Evolutionary conservation across 1,139 yeast genomes (phyloP), one percentile per base, ranked within the genome.

Genomic region (Sugiyamaella novakii): DNA sequence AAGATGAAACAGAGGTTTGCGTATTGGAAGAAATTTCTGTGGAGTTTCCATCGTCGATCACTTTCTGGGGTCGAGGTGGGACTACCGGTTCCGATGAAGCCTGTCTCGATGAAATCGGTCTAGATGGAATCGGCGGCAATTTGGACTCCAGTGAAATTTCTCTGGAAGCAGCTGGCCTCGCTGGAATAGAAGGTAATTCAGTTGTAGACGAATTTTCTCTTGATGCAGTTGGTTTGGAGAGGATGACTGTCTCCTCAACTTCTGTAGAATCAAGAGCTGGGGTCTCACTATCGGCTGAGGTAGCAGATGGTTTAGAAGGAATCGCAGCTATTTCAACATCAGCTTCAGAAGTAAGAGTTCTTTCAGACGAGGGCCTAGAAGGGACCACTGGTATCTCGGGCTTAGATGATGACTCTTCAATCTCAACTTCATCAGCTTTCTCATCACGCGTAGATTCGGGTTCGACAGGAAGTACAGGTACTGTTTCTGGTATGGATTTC

Each of bases 301-400:
- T 21, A n/a, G 37, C 14, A 33, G 39, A 17, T 11, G 28, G 38
- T 19, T 38, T n/a, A 5, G 37, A 30, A 25, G 46, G 25, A 31
- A 11, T 11, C 5, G 7, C 30, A 5, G 30, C 5, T 28, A 10
- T 24, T 6, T 24, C 27, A 10, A 10, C 27, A 10, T 24, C 33
- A 12, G 7, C 33, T 3, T 29, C 33, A 29, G 33, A 12, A 6
- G 15, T 29, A 3, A 17, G 3, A 11, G 33, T 7, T 29, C 14
- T 28, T 28, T 11, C 30, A 7, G 4, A n/a, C 10, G 12, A 28
- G 10, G 30, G 30, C 30, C 30, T 28, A 11, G 30, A 29, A 6
- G 33, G 33, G 15, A 29, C 14, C n/a, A 11, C 33, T 29, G 33
- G 33, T 3, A 3, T 27, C 29, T 27, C 12, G 5, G 10, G 3